Base-by-base conservation (phyloP, 306 rosid genomes). In the Ormosia emarginata region DNA sequence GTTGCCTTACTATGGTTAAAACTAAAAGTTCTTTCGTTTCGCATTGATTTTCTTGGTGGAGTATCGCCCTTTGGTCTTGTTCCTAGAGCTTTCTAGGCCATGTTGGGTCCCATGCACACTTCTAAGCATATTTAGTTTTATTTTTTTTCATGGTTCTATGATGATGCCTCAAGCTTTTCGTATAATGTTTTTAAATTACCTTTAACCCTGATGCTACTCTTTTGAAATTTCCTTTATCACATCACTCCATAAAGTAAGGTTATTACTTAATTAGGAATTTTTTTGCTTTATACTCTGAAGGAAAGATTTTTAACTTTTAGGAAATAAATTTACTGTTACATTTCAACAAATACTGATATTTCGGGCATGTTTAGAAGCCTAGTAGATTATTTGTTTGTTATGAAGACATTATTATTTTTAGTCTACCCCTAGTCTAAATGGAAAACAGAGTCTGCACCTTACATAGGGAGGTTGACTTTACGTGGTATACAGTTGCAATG, bases 101-200 rank as follows among this genome's bases (percentile, higher is more conserved):
- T 62, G 71, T 86, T 86, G 92, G 89, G 88, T 43, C 88, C 89
- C 87, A 49, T 86, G 66, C 52, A 34, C 67, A 71, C 79, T 67
- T 63, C 67, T 64, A 62, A 72, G 65, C 66, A 59, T 73, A 41
- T 81, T 64, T 67, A 18, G 75, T 49, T 79, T 81, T 68, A 50
- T 61, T 29, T 82, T 46, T 82, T 53, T 53, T 73, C 74, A 50
- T 46, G 5, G 40, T 14, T 63, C 40, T 39, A 39, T 53, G 18
- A 37, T 72, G 67, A 24, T 24, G 24, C 36, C 57, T 81, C 33
- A 41, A 63, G 72, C 77, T 77, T 81, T 74, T 57, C 64, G 14
- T 46, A 10, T 46, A 87, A 46, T 80, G 82, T 41, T 77, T 79
- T 46, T 52, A 13, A 70, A 44, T 14, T 67, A 39, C 84, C 64